Evolutionary conservation across 2,329 filamentous ascomycete species (phyloP).

Genomic region (Aureobasidium sp.): DNA sequence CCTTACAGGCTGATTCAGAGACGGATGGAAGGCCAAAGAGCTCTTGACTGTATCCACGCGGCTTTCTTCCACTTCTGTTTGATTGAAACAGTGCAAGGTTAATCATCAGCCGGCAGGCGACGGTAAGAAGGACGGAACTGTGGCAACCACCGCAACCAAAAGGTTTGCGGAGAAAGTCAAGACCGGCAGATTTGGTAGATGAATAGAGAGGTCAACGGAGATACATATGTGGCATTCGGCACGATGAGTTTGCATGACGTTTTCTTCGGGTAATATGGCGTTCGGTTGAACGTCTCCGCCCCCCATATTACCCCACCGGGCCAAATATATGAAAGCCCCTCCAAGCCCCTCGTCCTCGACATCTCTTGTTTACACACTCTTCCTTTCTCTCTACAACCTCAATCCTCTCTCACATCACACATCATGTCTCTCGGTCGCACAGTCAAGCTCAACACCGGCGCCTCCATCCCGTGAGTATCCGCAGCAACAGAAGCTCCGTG

Average conservation of each 20-base stretch:
- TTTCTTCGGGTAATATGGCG: not conserved
- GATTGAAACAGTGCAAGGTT: not conserved
- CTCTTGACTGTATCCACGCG: not conserved
- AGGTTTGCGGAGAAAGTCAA: not conserved
- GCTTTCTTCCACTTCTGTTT: not conserved
- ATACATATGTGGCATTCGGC: not conserved
- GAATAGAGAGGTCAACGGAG: not conserved
- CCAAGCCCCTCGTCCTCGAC: not conserved
- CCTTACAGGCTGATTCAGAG: not conserved
- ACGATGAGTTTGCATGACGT: not conserved
- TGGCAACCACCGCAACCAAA: too few species aligned
- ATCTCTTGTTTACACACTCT: not conserved
- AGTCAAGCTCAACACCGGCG: slow-evolving; percentile 27
- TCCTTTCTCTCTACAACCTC: not conserved
- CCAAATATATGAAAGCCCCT: not conserved
- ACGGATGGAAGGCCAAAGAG: not conserved
- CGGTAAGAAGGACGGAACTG: not conserved
- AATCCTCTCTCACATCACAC: not conserved
- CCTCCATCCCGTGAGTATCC: slow-evolving; percentile 24
- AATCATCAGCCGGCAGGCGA: not conserved
- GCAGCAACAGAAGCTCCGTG: not conserved
- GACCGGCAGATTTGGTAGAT: not conserved
- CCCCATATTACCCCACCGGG: not conserved
- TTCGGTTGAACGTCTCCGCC: not conserved
- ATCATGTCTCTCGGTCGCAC: slow-evolving; percentile 12